Base-by-base conservation (phyloP, 768 basidiomycete genomes). In the Mycena galopus region DNA sequence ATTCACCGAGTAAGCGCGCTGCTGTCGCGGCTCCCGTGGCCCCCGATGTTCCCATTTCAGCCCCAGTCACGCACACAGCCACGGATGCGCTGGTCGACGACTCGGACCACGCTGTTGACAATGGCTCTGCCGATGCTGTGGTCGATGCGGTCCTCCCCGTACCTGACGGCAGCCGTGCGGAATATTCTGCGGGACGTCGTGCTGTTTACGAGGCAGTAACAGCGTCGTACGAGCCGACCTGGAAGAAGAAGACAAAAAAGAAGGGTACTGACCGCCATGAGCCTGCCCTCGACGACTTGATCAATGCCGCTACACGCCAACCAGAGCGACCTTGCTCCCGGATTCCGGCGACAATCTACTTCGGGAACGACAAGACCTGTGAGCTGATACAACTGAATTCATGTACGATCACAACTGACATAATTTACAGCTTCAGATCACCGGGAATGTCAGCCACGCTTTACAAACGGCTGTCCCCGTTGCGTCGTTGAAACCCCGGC, bases 241-340 rank as follows among this genome's bases (percentile, higher is more conserved):
- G 63, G 63, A 55, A 53, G 27, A 65, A 65, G 19, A n/a, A 37
- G 12, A 55, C 63, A 19, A 65, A 65, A 32, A 65, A 65, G 12
- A 65, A 37, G 11, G 51, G 63, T 10, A 33, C 63, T 2, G 63
- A 65, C 16, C 63, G 51, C 2, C 2, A 55, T 17, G 63, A 65
- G 51, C 63, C 63, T 33, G 63, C 51, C 3, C 63, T 65, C 35
- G 63, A 65, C 33, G 63, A 65, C 27, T 53, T 65, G 2, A 51
- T 65, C 21, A 65, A 65, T 29, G 63, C 63, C 3, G 21, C 50
- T 35, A 55, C 63, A 1, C 2, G 63, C 23, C 63, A 65, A 25
- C 63, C 63, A 3, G 51, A 42, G 14, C 9, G 1, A 1, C 29
- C 61, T 7, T 63, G 61, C 16, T 32, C 29, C 19, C 61, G 61